Evolutionary conservation across 1,284 basidiomycete species (phyloP).

Genomic region (Trametes hirsuta): DNA sequence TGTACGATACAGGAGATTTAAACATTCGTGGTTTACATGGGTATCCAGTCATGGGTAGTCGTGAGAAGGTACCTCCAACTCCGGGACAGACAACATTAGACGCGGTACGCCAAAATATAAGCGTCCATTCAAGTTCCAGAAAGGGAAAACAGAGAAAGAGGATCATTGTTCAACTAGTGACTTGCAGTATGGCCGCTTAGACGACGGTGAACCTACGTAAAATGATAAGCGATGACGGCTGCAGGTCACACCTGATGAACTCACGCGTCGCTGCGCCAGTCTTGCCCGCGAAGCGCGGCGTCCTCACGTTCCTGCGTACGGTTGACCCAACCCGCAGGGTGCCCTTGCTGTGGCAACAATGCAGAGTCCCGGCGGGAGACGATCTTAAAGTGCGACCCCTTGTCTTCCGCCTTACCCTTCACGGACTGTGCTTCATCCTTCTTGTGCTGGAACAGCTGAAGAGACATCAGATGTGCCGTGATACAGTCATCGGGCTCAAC

Average conservation of each 20-base stretch:
- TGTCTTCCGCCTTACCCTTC: conserved; percentile 45
- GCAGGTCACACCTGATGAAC: not conserved
- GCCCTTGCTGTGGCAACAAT: conserved; percentile 62
- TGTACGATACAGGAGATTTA: not conserved
- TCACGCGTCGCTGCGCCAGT: conserved; percentile 73
- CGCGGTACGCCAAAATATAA: not conserved
- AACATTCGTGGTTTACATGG: not conserved
- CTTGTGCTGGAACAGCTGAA: conserved; percentile 59
- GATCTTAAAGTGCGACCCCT: conserved; percentile 72
- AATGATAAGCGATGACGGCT: not conserved
- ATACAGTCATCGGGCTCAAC: conserved; percentile 16
- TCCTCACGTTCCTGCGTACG: conserved; percentile 62
- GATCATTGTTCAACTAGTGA: too few species aligned
- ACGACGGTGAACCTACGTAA: conserved; percentile 8
- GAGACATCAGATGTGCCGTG: not conserved
- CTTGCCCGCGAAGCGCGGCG: conserved; percentile 49
- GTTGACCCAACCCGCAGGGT: conserved; percentile 75
- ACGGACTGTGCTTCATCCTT: conserved; percentile 51
- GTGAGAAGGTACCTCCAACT: not conserved
- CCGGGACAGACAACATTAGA: not conserved
- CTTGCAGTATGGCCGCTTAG: not conserved
- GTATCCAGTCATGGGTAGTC: conserved; percentile 1
- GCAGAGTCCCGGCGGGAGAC: conserved; percentile 66
- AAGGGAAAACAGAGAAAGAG: too few species aligned
- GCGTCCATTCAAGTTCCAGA: not conserved